Percentiles rank a stretch among this genome's conserved stretches.
These are phyloP conservation scores for Lophiotrema nucula DNA, from an alignment of 495 filamentous ascomycete genomes.

Conservation along the genomic window DNA sequence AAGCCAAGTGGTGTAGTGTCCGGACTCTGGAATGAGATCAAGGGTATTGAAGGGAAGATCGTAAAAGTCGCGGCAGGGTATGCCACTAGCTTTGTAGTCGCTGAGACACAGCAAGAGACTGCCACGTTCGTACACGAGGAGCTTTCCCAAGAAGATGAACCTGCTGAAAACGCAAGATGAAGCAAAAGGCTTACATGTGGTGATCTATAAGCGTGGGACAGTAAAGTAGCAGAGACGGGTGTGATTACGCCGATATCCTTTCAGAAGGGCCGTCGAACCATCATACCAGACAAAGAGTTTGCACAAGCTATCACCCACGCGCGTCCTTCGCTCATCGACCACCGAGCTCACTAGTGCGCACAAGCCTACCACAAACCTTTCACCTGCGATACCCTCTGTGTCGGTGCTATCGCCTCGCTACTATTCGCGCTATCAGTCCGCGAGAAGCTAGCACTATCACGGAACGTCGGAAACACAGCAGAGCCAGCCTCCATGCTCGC, in stretches of 20 bases:
- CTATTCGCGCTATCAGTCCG: constrained; percentile 37
- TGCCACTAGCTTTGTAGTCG: constrained; percentile 9
- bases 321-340: too few relatives aligned
- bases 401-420: constrained; percentile 56
- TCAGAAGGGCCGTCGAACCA: too few relatives aligned
- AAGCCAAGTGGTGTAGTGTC: not conserved
- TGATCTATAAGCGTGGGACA: too few relatives aligned
- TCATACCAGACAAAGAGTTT: too few relatives aligned
- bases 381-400: constrained; percentile 64
- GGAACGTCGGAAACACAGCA: constrained; percentile 40
- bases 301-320: too few relatives aligned
- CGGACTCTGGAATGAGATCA: not conserved
- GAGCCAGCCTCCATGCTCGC: constrained; percentile 55
- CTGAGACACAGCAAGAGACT: not conserved
- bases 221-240: too few relatives aligned
- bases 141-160: too few relatives aligned
- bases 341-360: not conserved
- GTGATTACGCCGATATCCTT: too few relatives aligned
- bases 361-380: constrained; percentile 28
- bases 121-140: not conserved
- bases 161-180: too few relatives aligned
- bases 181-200: too few relatives aligned
- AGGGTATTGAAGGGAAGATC: not conserved
- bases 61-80: constrained; percentile 7
- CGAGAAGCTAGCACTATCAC: constrained; percentile 37